A percentile compares a stretch with the other conserved stretches of the same genome.
Evolutionary conservation across 2,329 filamentous ascomycete species (phyloP).

Genomic region (Blastomyces emzantsi): DNA sequence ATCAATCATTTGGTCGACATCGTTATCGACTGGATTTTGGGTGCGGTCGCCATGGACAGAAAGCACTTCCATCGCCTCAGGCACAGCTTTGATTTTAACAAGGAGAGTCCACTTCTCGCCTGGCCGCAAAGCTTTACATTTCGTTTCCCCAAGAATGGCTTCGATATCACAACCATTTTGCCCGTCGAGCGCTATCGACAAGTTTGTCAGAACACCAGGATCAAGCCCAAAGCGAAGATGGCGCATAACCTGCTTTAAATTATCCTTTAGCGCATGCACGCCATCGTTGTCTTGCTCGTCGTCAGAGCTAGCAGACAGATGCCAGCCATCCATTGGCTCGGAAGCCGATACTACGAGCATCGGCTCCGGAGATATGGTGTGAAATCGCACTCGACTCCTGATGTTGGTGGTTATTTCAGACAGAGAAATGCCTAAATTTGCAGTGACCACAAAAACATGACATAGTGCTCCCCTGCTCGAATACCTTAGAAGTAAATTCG

Average conservation of each 20-base stretch:
- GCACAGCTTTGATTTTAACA: slow-evolving; percentile 19
- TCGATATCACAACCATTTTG: slow-evolving; percentile 21
- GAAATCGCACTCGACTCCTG: slow-evolving; percentile 24
- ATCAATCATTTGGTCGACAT: slow-evolving; percentile 21
- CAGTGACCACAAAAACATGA: slow-evolving; percentile 29
- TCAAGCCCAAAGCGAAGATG: slow-evolving; percentile 26
- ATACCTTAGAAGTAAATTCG: slow-evolving; percentile 19
- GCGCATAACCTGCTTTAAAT: slow-evolving; percentile 19
- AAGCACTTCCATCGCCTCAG: slow-evolving; percentile 1
- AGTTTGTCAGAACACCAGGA: slow-evolving; percentile 20
- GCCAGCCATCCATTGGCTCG: slow-evolving; percentile 21
- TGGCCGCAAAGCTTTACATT: slow-evolving; percentile 21
- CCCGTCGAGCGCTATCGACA: slow-evolving; percentile 21
- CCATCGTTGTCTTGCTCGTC: slow-evolving; percentile 11
- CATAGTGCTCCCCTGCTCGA: slow-evolving; percentile 22
- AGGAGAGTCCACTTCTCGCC: slow-evolving; percentile 27
- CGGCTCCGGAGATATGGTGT: slow-evolving; percentile 26
- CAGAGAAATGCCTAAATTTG: slow-evolving; percentile 17
- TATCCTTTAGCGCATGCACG: slow-evolving; percentile 19
- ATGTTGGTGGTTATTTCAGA: slow-evolving; percentile 16
- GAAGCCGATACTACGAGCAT: slow-evolving; percentile 17
- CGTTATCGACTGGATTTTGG: slow-evolving; percentile 10
- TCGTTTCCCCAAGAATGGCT: slow-evolving; percentile 18
- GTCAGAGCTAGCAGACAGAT: slow-evolving; percentile 21
- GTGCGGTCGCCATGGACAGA: background rate